Evolutionary conservation across 1,139 yeast genomes (phyloP), one percentile per base, ranked within the genome.

Genomic region (Candida sp.): DNA sequence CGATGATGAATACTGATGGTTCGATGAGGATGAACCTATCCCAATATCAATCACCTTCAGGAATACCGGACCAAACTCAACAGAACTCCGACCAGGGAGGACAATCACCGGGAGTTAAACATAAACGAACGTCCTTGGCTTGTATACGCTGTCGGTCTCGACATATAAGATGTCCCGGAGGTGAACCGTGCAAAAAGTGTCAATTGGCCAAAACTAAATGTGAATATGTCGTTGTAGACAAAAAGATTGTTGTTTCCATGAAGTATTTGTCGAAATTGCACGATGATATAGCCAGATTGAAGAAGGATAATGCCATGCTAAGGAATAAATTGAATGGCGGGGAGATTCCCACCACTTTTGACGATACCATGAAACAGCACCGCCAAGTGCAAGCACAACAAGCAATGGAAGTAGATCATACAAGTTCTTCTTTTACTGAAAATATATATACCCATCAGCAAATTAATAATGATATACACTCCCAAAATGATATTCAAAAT

Each of bases 141-240:
- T 87, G 95, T 57, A 80, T 82, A 12, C 65, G 90, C 39, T 87
- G 96, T 56, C 70, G 95, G 35, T 77, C 81, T 40, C 73, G 93
- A 45, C 95, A 87, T 60, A 82, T 84, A 34, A 77, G 87, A 50
- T 87, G 96, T 57, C 90, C 90, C 8, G 95, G 95, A 1, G 93
- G 89, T 1, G 77, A 82, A 35, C 89, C 91, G 0, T 87, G 96
- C 59, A 64, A 70, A 44, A 82, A 83, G 54, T 87, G 96, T 58
- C 66, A 63, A 19, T 61, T 75, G 41, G 80, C 87, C 15, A 75
- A 73, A 44, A 69, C 82, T 2, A 71, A 73, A 30, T 87, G 96
- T 66, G 90, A 85, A 54, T 87, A 87, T 53, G 76, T 81, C 21
- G 93, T 85, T 57, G 89, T 87, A 2, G 90, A 85, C 44, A 84